Conservation (phyloP, 495 filamentous ascomycete species). For the Penicillium alfredii region DNA sequence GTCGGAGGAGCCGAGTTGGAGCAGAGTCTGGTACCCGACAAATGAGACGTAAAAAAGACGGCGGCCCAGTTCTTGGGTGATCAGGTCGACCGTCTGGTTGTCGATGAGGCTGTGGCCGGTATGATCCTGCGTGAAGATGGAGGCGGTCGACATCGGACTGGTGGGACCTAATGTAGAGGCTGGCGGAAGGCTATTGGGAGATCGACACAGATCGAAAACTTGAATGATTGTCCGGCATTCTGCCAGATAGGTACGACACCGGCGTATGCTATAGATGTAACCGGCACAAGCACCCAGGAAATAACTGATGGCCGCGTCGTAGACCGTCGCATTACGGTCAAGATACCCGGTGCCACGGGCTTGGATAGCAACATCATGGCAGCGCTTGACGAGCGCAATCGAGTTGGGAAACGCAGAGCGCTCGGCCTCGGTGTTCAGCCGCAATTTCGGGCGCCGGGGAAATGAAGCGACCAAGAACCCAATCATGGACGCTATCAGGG, state of each 20-base stretch:
- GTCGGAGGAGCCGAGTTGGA: slow-evolving; percentile 63
- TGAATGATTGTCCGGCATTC: slow-evolving; percentile 69
- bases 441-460: slow-evolving; percentile 65
- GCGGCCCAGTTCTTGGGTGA: slow-evolving; percentile 70
- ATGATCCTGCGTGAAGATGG: slow-evolving; percentile 18
- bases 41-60: slow-evolving; percentile 76
- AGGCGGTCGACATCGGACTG: slow-evolving; percentile 27
- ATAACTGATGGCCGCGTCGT: slow-evolving; percentile 83
- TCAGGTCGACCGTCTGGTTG: slow-evolving; percentile 47
- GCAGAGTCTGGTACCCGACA: slow-evolving; percentile 54
- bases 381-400: slow-evolving; percentile 64
- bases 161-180: slow-evolving; percentile 10
- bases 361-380: slow-evolving; percentile 63
- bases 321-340: slow-evolving; percentile 59
- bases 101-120: slow-evolving; percentile 14
- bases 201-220: slow-evolving; percentile 56
- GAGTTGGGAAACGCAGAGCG: slow-evolving; percentile 53
- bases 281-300: slow-evolving; percentile 66
- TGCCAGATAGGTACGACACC: slow-evolving; percentile 62
- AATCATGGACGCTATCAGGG: slow-evolving; percentile 77
- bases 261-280: slow-evolving; percentile 62
- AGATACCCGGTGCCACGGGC: slow-evolving; percentile 66
- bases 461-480: slow-evolving; percentile 71
- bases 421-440: slow-evolving; percentile 56
- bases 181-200: slow-evolving; percentile 24